Evolutionary conservation across 1,139 yeast genomes (phyloP), one percentile per base, ranked within the genome.

Genomic region (Kazachstania sp.): DNA sequence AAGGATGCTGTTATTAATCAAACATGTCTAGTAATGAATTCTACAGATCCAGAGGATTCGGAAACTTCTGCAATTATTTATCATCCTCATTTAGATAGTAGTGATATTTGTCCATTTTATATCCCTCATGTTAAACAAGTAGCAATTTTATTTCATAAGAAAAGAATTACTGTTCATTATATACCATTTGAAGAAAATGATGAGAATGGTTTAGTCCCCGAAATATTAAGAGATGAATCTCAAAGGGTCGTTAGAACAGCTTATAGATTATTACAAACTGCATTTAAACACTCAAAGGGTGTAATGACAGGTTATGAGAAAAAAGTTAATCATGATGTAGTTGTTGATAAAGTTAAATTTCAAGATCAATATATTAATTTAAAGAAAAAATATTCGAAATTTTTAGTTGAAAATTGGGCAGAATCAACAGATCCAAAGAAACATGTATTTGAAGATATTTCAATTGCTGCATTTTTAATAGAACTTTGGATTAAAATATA

Each of bases 401-500:
- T 71, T 19, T 68, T 90, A 46, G 90, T 88, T n/a, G 84, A 81
- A 37, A 77, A 75, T 56, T 92, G 98, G 98, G 79, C 75, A 19
- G 98, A 92, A 65, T 81, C 83, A 40, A 92, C 98, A 1, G 97
- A 92, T 65, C 97, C 97, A 1, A 78, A 82, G 57, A 92, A 92
- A 64, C 98, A 92, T 67, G 97, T 90, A 0, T 92, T 90, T 68
- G 98, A 92, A 69, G 98, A 92, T 63, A 75, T 92, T 48, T 95
- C 96, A 1, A 90, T 92, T 55, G 97, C 97, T 0, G 95, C 97
- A 0, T 92, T 90, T 58, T 71, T 92, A 50, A 84, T 90, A n/a
- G 95, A 86, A 63, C 73, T 86, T 37, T 90, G 97, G 97, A 69
- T 69, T 7, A 70, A 74, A 41, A 77, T 78, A 49, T 85, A 82